Evolutionary conservation across 805 yeast genomes (phyloP), one percentile per base, ranked within the genome.

Genomic region (Maudiozyma saulgeensis): DNA sequence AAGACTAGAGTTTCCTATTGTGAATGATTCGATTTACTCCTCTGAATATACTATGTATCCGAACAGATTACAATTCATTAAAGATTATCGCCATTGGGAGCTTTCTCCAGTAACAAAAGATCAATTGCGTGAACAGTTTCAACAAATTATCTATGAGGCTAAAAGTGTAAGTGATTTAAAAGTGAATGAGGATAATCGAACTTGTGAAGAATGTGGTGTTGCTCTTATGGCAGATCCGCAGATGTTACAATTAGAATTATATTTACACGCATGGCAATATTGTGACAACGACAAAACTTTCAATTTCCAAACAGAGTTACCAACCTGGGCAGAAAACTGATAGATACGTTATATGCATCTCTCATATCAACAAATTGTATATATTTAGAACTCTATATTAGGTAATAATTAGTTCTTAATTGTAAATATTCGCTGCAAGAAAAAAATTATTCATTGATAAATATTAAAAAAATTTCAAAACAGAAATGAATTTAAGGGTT

Each of bases 1-100:
- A 64, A 82, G 78, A 55, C 57, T 93, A 16, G 96, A 96, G 0
- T 77, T 72, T 58, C 96, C 98, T 0, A 91, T 91, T 25, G 84
- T 82, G 3, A 88, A 93, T 59, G 99, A 91, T 64, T 95, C 96
- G 0, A 75, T 90, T 4, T 91, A 66, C 50, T 59, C 59, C 47
- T 35, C 53, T 1, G 50, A 46, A 2, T 52, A 47, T 9, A 51
- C 64, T 1, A 53, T 50, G 44, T 64, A 59, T 38, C 64, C 63
- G 1, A 19, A 43, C 23, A 56, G 66, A 15, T 46, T 62, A 0
- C 46, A 52, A 13, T 65, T 66, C 48, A 52, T 64, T 4, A 26
- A 53, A 6, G 51, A 56, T 1, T 38, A 54, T 13, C 43, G 44
- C 3, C 47, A 51, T 21, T 58, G 67, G 63, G 56, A 55, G 31